Evolutionary conservation across 352 stramenopile species (phyloP), one percentile per base, ranked within the genome.

Genomic region (Globisporangium emineosum): DNA sequence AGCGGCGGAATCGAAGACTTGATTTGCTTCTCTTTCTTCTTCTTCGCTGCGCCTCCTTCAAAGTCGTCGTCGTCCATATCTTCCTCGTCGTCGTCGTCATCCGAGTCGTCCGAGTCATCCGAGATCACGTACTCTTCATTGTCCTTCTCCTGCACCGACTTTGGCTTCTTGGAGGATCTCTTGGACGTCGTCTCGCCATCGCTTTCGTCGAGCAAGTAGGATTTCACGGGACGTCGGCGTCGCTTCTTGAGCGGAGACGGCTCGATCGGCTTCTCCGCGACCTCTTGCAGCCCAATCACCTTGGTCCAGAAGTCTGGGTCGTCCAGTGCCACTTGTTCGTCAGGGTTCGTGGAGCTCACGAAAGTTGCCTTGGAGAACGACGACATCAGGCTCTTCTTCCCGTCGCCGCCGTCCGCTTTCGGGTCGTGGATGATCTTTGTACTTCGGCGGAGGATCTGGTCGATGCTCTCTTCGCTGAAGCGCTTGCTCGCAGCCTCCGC

Each of bases 401-500:
- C 74, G 12, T 83, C 85, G 12, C 69, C 72, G 4, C 30, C 63
- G 33, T 73, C 65, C 35, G 71, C 74, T 37, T 90, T 95, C 13
- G 86, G 85, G 66, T 96, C 87, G 63, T 96, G 87, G 2, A 96
- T 71, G 47, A 97, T 95, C 29, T 79, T 94, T 9, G 85, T 96
- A 84, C 81, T 94, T 23, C 88, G 84, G 52, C 75, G 92, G 30
- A 99, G 82, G 79, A 99, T 99, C 60, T 93, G 91, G 58, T 99
- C 97, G 71, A 99, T 99, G 62, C 98, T 98, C 73, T 98, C 97
- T 65, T 98, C 90, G 55, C 96, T 96, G 76, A 99, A 99, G 27
- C 94, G 85, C 76, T 98, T 98, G 56, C 88, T 96, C 4, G 94
- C 94, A 21, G 87, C 92, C 37, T 99, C 96, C 33, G 82, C 81